Evolutionary conservation across 371 early-diverging fungal species (phyloP).

Genomic region (Actinomucor elegans): DNA sequence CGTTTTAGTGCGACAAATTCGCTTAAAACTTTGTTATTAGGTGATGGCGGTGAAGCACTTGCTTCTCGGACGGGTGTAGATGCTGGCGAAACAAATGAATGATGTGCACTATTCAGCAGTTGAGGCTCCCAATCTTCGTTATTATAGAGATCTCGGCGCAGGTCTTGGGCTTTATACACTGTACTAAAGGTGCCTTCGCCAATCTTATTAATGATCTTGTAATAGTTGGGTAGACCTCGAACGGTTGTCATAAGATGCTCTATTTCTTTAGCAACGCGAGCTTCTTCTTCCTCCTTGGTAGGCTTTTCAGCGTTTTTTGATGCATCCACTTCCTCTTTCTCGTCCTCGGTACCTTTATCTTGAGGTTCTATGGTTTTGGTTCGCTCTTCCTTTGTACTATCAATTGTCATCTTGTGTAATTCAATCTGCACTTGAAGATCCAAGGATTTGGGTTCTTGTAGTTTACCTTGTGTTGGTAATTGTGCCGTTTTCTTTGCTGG

Average conservation of each 20-base stretch:
- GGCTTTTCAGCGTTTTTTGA: background rate
- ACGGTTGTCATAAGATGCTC: slow-evolving; percentile 47
- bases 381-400: background rate
- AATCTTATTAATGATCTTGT: slow-evolving; percentile 33
- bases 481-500: background rate
- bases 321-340: background rate
- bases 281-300: slow-evolving; percentile 4
- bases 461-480: background rate
- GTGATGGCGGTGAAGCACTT: background rate
- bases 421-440: too few species aligned
- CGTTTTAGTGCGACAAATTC: slow-evolving; percentile 89
- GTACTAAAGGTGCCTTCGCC: slow-evolving; percentile 70
- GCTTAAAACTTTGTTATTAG: slow-evolving; percentile 16
- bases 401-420: background rate
- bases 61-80: background rate
- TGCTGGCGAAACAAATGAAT: background rate
- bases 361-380: background rate
- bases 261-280: slow-evolving; percentile 37
- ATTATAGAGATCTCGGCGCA: slow-evolving; percentile 65
- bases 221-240: slow-evolving; percentile 56
- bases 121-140: slow-evolving; percentile 43
- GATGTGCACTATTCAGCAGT: background rate
- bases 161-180: slow-evolving; percentile 94
- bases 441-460: background rate
- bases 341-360: background rate